Percentiles rank a stretch among this genome's conserved stretches.
Evolutionary conservation across 2,329 filamentous ascomycete species (phyloP).

Genomic region (Nemania sp.): DNA sequence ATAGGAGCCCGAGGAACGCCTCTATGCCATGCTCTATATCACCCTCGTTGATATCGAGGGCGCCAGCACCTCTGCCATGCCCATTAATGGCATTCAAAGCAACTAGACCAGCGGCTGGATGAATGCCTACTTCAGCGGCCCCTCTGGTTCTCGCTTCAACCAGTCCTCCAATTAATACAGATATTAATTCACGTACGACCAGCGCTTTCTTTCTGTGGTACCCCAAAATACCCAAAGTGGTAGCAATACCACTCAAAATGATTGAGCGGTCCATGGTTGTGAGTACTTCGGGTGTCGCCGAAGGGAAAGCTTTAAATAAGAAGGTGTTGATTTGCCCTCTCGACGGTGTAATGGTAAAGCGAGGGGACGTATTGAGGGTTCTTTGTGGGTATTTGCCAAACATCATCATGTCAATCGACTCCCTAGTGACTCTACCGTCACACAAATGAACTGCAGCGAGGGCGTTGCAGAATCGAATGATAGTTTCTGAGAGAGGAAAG

Average conservation of each 20-base stretch:
- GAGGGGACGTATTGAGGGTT: slow-evolving; percentile 63
- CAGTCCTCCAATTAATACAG: slow-evolving; percentile 83
- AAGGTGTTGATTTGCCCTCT: slow-evolving; percentile 74
- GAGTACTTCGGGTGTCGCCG: slow-evolving; percentile 72
- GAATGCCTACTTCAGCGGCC: slow-evolving; percentile 95
- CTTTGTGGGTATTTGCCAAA: slow-evolving; percentile 68
- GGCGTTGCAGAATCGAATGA: slow-evolving; percentile 78
- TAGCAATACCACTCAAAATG: slow-evolving; percentile 86
- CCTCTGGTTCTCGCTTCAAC: slow-evolving; percentile 92
- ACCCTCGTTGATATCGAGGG: slow-evolving; percentile 71
- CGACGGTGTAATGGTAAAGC: slow-evolving; percentile 67
- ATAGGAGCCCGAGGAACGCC: slow-evolving; percentile 70
- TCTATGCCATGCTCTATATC: slow-evolving; percentile 76
- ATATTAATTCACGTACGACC: slow-evolving; percentile 86
- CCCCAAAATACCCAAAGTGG: slow-evolving; percentile 83
- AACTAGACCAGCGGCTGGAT: slow-evolving; percentile 88
- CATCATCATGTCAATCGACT: slow-evolving; percentile 73
- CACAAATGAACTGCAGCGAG: slow-evolving; percentile 74
- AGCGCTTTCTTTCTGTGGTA: slow-evolving; percentile 91
- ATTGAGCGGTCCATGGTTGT: slow-evolving; percentile 81
- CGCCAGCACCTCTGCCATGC: slow-evolving; percentile 63
- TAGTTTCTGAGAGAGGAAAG: slow-evolving; percentile 77
- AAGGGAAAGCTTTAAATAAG: slow-evolving; percentile 78
- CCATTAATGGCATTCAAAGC: slow-evolving; percentile 71
- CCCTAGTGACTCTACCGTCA: slow-evolving; percentile 71